Evolutionary conservation across 257 asterid genomes (phyloP).

Genomic region (Ehretia macrophylla): DNA sequence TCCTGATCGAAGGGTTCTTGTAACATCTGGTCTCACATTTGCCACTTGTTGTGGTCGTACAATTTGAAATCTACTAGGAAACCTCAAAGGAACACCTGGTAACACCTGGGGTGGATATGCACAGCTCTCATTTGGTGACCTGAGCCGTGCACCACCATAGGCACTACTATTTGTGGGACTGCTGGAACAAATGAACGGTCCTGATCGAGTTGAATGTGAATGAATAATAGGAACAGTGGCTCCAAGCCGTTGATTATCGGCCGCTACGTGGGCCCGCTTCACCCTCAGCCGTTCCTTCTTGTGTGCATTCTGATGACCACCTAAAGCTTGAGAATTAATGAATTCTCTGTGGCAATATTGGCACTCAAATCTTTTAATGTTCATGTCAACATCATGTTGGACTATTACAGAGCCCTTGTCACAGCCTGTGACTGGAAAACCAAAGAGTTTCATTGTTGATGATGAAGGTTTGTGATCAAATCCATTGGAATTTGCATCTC

Average conservation of each 20-base stretch:
- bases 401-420: constrained; percentile 7
- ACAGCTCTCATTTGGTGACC: constrained; percentile 11
- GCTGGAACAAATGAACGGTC: constrained; percentile 6
- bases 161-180: constrained; percentile 4
- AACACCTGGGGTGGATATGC: constrained; percentile 36
- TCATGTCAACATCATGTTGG: constrained; percentile 7
- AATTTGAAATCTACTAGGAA: constrained; percentile 20
- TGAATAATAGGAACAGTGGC: constrained; percentile 26
- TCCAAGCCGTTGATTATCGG: constrained; percentile 30
- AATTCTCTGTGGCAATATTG: constrained; percentile 58
- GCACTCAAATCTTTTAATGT: constrained; percentile 47
- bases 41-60: constrained; percentile 22
- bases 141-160: constrained; percentile 23
- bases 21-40: constrained; percentile 18
- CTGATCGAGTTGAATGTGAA: constrained; percentile 37
- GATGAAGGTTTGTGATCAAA: constrained; percentile 21
- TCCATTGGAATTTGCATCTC: constrained; percentile 15
- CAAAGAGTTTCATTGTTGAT: constrained; percentile 48
- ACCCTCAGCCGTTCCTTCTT: constrained; percentile 70
- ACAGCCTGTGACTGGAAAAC: constrained; percentile 33
- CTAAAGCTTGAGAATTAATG: constrained; percentile 70
- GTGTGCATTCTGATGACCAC: constrained; percentile 88
- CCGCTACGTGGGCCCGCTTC: constrained; percentile 44
- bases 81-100: constrained; percentile 54
- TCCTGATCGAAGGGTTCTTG: constrained; percentile 21